These are phyloP conservation scores for Pseudopyricularia cyperi DNA, from an alignment of 2,329 filamentous ascomycete genomes.

Conservation along the genomic window DNA sequence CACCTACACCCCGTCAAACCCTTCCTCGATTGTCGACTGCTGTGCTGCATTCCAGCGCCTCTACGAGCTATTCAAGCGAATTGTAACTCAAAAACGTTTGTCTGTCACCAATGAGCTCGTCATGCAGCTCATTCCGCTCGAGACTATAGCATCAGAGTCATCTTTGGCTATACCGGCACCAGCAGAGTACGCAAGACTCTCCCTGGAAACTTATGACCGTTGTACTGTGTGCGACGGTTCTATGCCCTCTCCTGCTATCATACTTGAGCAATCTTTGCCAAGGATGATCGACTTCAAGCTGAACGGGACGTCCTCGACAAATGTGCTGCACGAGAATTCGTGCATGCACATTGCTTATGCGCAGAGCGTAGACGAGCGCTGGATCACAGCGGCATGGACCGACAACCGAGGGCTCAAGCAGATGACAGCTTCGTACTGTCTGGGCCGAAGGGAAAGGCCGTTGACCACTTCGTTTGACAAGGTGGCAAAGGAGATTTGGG, in stretches of 20 bases:
- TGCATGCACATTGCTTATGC: slow-evolving; percentile 73
- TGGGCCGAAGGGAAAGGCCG: slow-evolving; percentile 40
- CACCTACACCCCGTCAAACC: slow-evolving; percentile 53
- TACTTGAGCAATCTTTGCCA: slow-evolving; percentile 57
- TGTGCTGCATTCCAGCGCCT: slow-evolving; percentile 64
- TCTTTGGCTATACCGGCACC: slow-evolving; percentile 50
- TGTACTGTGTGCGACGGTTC: slow-evolving; percentile 46
- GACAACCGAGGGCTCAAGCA: slow-evolving; percentile 65
- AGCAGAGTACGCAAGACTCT: slow-evolving; percentile 46
- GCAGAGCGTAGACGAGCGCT: slow-evolving; percentile 60
- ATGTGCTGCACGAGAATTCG: slow-evolving; percentile 64
- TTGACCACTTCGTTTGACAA: slow-evolving; percentile 42
- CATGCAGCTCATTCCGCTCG: slow-evolving; percentile 60
- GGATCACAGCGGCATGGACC: slow-evolving; percentile 72
- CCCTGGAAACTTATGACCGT: slow-evolving; percentile 66
- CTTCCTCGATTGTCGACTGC: slow-evolving; percentile 52
- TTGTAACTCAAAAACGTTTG: slow-evolving; percentile 33
- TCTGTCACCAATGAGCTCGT: slow-evolving; percentile 52
- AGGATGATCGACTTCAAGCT: slow-evolving; percentile 66
- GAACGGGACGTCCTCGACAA: slow-evolving; percentile 51
- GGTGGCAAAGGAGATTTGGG: slow-evolving; percentile 66
- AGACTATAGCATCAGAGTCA: slow-evolving; percentile 50
- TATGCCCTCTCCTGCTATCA: slow-evolving; percentile 55
- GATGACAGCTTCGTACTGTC: slow-evolving; percentile 59
- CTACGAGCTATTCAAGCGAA: slow-evolving; percentile 47